phyloP scores from a whole-genome alignment of 2,329 filamentous ascomycete genomes.

The Cryphonectria japonica region DNA sequence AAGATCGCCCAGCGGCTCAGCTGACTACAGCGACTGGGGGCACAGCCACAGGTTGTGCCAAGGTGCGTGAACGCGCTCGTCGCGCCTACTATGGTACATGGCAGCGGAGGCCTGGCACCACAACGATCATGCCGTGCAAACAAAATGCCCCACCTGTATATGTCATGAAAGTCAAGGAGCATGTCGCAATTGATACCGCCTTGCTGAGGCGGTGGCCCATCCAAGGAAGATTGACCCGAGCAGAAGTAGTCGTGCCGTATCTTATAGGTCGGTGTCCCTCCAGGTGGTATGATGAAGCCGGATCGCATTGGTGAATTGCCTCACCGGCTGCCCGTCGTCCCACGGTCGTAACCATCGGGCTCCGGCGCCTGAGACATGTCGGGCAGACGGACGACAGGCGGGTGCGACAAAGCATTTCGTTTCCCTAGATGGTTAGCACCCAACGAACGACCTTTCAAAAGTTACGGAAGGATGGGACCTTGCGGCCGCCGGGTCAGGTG shows the following conservation, averaged over 20 bases:
- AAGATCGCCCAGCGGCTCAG: neutral
- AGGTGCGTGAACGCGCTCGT: conserved; percentile 13
- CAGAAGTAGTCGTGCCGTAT: neutral
- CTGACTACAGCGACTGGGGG: conserved; percentile 10
- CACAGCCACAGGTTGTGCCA: conserved; percentile 11
- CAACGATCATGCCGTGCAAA: conserved; percentile 16
- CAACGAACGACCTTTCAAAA: neutral
- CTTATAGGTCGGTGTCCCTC: neutral
- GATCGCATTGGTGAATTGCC: neutral
- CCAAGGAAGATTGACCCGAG: neutral
- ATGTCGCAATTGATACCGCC: neutral
- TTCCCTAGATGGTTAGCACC: neutral
- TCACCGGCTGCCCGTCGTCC: neutral
- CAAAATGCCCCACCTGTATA: conserved; percentile 13
- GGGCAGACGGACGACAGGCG: neutral
- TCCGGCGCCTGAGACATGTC: neutral
- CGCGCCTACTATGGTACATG: too few species aligned
- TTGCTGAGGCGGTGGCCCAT: neutral
- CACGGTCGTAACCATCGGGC: neutral
- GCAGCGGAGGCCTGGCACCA: conserved; percentile 15
- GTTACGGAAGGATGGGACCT: neutral
- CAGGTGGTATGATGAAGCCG: neutral
- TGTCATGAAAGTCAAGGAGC: neutral
- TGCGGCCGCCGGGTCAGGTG: neutral
- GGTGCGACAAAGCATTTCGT: neutral